Base-by-base conservation (phyloP, 345 rosid species). In the Salix udensis region DNA sequence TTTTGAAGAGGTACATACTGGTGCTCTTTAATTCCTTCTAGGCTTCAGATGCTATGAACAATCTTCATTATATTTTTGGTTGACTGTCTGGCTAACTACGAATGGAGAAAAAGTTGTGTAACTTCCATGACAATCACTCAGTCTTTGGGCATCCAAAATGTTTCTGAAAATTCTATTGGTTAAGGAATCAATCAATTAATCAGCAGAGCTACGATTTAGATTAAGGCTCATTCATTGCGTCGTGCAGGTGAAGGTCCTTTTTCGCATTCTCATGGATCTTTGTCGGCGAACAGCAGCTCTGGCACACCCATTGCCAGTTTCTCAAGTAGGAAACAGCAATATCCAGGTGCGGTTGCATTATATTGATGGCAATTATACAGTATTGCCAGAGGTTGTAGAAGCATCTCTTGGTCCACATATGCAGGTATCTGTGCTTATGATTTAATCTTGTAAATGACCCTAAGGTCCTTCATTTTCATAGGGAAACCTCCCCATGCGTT, bases 391-490 rank as follows among this genome's bases (percentile, higher is more conserved):
- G 88, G 99, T 94, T 74, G 99, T 96, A 76, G 98, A 94, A 89
- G 99, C 98, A 65, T 94, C 99, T 30, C 95, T 96, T 66, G 98
- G 97, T 74, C 99, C 99, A 16, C 98, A 96, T 82, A 94, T 96
- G 97, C 99, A 96, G 98, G 99, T 94, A 88, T 55, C 37, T 14
- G 72, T 71, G 30, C 48, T 44, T 44, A 3, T 18, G 19, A 24
- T 71, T 4, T 60, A 11, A 16, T 64, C 42, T 65, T 37, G 71
- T 15, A 26, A 37, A 60, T 21, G 18, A 19, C 67, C 44, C n/a
- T 4, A 3, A 36, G 24, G 28, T 24, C 10, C 60, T 28, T 34
- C 36, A 10, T 46, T 36, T 14, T 48, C 14, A 58, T n/a, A 23
- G 1, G 14, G 64, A 58, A 58, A 12, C 62, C 62, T 46, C 50